Evolutionary conservation across 768 basidiomycete genomes (phyloP), one percentile per base, ranked within the genome.

Genomic region (Termitomyces titanicus): DNA sequence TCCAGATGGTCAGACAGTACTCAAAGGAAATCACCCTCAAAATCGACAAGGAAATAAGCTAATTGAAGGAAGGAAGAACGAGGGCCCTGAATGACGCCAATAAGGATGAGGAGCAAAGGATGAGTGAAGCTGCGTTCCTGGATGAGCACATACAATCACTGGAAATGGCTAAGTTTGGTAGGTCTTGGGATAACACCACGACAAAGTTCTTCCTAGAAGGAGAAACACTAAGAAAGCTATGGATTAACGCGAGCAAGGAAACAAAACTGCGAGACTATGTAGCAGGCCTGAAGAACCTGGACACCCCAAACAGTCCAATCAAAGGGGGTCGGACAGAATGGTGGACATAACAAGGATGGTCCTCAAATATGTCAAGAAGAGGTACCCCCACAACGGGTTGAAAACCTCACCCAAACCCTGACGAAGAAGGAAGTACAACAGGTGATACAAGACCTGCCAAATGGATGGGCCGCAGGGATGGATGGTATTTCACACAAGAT

Each of bases 401-500:
- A 12, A 42, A 20, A 15, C 17, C 34, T n/a, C 35, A 39, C 22
- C 6, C 6, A n/a, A n/a, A n/a, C n/a, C n/a, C n/a, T n/a, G n/a
- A n/a, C 35, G 25, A 3, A 20, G 38, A 27, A 39, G 0, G 62
- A 71, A 27, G 51, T 69, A 0, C 5, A 45, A 27, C 12, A 27
- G 6, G 63, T 59, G 1, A 33, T 69, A 35, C 59, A 47, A 31
- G 29, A 44, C 1, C 37, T 63, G 11, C 51, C 62, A 42, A 58
- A 60, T 18, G 62, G 65, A 0, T 68, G 58, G 7, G 58, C 71
- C 0, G 11, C 70, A 0, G 66, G 72, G 0, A 11, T 68, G 6
- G 64, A 73, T 45, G 63, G 71, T 0, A 48, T 69, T 0, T 57
- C 67, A 18, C 63, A 69, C 20, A 63, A 70, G 39, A 10, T 67